Evolutionary conservation across 805 yeast genomes (phyloP), one percentile per base, ranked within the genome.

Genomic region (Wilhelminamyces savonicus): DNA sequence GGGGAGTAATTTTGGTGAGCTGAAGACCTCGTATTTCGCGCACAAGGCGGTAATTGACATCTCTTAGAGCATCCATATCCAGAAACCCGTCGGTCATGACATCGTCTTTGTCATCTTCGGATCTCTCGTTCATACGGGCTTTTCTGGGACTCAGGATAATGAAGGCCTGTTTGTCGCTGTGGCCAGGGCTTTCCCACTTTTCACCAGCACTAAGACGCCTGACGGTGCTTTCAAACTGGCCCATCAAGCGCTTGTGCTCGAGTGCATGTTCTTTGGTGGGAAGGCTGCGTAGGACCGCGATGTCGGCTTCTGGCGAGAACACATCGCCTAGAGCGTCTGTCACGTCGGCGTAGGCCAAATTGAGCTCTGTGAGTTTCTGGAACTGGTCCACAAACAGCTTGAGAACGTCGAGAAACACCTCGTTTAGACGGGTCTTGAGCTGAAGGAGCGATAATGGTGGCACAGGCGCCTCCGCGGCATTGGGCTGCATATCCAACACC

Each of bases 1-100:
- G 64, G 11, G 40, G 45, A 2, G 64, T 50, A n/a, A 65, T 44
- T 30, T 61, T 63, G 21, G 68, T 54, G 13, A 62, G 32, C 28
- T 54, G 59, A 24, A 64, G 44, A 7, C 51, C 40, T 13, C 68
- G 43, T 16, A 65, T 57, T 1, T 54, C 56, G 21, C 54, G 40
- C 7, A 63, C 60, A 9, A 65, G 40, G 22, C 54, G 54, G 41
- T 62, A 59, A 35, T 64, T 64, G 14, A 60, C 29, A 13, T 62
- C 66, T 20, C 64, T 43, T 8, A 63, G 46, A 5, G 45, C 33
- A 21, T 41, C 35, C 50, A 59, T 46, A n/a, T n/a, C n/a, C n/a
- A n/a, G n/a, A n/a, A n/a, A n/a, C n/a, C n/a, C n/a, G 8, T 17
- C 6, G 19, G 8, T 17, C 19, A 17, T 17, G 6, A 17, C 19